Conservation (phyloP, 2,329 filamentous ascomycete genomes). For the Trichoderma sp. region DNA sequence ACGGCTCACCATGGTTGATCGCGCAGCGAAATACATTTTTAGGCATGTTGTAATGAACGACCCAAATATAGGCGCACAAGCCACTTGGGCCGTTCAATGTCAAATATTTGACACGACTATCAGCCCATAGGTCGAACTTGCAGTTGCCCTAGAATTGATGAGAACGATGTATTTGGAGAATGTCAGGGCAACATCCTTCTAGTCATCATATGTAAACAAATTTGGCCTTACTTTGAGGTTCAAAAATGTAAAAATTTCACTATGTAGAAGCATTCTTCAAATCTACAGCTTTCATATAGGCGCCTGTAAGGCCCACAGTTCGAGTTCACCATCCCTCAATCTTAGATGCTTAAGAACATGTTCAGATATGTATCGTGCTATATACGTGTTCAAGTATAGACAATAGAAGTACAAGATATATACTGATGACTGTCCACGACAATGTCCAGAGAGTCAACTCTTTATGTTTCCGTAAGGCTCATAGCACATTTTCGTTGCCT, state of each 20-base stretch:
- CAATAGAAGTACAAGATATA: constrained; percentile 4
- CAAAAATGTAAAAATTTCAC: neutral
- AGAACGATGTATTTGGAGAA: too few species aligned
- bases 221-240: too few species aligned
- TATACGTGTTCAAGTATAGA: neutral
- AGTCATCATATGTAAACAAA: too few species aligned
- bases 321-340: neutral
- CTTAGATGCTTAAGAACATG: neutral
- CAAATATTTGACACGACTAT: too few species aligned
- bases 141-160: too few species aligned
- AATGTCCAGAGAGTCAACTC: neutral
- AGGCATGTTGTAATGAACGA: too few species aligned
- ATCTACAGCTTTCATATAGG: neutral
- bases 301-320: neutral
- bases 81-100: too few species aligned
- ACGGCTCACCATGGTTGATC: too few species aligned
- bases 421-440: neutral
- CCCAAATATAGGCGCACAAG: too few species aligned
- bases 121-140: too few species aligned
- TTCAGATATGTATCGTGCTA: neutral
- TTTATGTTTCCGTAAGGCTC: neutral
- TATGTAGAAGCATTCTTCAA: neutral
- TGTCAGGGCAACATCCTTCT: too few species aligned
- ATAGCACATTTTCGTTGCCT: neutral
- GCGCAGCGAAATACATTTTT: too few species aligned